Evolutionary conservation across 164 flowering plant genomes (phyloP).

Genomic region (Amborella trichopoda): DNA sequence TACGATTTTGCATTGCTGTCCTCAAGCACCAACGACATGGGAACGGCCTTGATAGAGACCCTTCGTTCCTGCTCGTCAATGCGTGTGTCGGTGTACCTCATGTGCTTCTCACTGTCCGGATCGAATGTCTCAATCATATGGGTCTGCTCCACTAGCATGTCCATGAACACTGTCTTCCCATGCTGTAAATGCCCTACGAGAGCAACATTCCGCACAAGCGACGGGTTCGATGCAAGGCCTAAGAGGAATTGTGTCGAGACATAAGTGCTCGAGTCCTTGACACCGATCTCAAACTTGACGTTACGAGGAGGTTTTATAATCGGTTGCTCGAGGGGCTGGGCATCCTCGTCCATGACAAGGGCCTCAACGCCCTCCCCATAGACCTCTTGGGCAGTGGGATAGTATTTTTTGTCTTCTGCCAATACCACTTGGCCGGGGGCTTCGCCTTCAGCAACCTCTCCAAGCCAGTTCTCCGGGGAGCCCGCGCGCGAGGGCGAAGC

Average conservation of each 20-base stretch:
- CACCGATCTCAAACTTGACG: constrained; percentile 86
- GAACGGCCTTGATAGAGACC: constrained; percentile 90
- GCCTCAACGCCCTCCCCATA: constrained; percentile 98
- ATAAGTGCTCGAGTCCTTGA: constrained; percentile 81
- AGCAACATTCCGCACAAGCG: constrained; percentile 87
- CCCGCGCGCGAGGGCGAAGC: no score
- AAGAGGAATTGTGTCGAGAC: constrained; percentile 83
- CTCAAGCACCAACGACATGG: constrained; percentile 96
- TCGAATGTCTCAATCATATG: constrained; percentile 85
- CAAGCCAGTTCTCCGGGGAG: not conserved
- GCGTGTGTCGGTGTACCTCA: constrained; percentile 96
- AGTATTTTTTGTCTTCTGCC: constrained; percentile 93
- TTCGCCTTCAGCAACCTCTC: not conserved
- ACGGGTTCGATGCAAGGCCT: constrained; percentile 89
- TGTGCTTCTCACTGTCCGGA: constrained; percentile 78
- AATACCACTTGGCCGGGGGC: constrained; percentile 53
- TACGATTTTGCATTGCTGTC: constrained; percentile 88
- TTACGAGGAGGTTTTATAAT: constrained; percentile 81
- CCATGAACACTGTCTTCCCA: constrained; percentile 96
- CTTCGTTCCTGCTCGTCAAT: constrained; percentile 98
- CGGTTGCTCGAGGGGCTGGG: constrained; percentile 77
- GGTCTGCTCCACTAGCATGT: constrained; percentile 97
- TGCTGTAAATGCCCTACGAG: constrained; percentile 88
- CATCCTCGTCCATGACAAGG: constrained; percentile 97
- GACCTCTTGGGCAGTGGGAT: constrained; percentile 68